Evolutionary conservation across 768 basidiomycete genomes (phyloP), one percentile per base, ranked within the genome.

Genomic region (Clitopilus hobsonii): DNA sequence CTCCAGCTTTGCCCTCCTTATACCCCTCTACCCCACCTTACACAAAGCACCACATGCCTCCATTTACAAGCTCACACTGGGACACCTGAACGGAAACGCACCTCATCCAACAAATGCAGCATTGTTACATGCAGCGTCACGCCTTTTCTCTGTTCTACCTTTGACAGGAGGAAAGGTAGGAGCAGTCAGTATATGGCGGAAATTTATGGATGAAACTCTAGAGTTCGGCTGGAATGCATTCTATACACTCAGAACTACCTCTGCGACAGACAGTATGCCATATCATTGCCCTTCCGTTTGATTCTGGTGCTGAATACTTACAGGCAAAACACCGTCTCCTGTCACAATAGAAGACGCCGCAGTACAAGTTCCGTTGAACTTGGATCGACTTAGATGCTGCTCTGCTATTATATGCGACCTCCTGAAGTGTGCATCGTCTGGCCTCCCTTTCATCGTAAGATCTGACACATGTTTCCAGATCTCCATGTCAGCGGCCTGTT

Each of bases 141-240:
- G 70, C 18, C 74, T 94, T 20, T 88, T 86, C 55, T 71, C 84
- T 2, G 69, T 76, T 22, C 74, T 94, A 5, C 86, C 86, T 66
- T 69, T 81, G 25, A 85, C 88, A 0, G 89, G 89, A 20, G 91
- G 92, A 6, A 94, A 91, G 68, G 84, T 89, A 7, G 88, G 86
- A 23, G 84, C 85, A 14, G 75, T 82, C 10, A 80, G 74, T 51
- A 61, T 87, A 5, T 94, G 91, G 91, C 78, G 85, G 58, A 90
- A 87, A 61, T 83, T 83, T 14, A 56, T 92, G 23, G 88, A 91
- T 49, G 86, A 86, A 25, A 83, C 85, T 1, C 56, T 93, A 49
- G 71, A 70, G 0, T 83, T 86, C 62, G 83, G 81, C n/a, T 86
- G 83, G 83, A 75, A 72, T 55, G 79, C 87, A 2, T 81, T 89